phyloP scores from a whole-genome alignment of 1,139 yeast genomes.

The Nakaseomyces sp. region DNA sequence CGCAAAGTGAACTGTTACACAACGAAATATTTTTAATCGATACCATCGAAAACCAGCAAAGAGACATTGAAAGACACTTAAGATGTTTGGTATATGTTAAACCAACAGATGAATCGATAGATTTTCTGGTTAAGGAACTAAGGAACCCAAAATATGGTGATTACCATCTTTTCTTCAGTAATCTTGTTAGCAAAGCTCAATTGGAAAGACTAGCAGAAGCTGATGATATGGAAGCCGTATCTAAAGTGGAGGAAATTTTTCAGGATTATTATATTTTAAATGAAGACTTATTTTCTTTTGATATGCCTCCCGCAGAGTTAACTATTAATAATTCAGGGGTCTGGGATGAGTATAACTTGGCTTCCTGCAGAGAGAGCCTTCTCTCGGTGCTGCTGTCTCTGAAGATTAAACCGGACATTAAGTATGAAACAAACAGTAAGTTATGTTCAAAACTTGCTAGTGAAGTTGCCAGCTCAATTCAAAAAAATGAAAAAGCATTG shows the following conservation, averaged over 20 bases:
- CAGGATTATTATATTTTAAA: constrained; percentile 75
- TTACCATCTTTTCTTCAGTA: constrained; percentile 71
- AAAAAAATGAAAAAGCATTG: constrained; percentile 46
- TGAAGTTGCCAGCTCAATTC: constrained; percentile 53
- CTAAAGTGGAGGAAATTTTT: constrained; percentile 69
- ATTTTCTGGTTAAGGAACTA: constrained; percentile 54
- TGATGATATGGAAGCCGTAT: constrained; percentile 76
- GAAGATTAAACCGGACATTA: constrained; percentile 66
- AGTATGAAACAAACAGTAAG: constrained; percentile 52
- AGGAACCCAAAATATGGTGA: constrained; percentile 67
- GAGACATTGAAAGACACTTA: constrained; percentile 75
- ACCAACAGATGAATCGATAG: constrained; percentile 61
- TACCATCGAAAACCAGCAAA: constrained; percentile 48
- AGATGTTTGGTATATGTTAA: constrained; percentile 73
- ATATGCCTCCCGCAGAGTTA: constrained; percentile 23
- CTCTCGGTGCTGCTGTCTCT: constrained; percentile 63
- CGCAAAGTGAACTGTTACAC: constrained; percentile 76
- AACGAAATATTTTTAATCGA: constrained; percentile 80
- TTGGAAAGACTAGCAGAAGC: constrained; percentile 82
- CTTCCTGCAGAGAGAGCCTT: constrained; percentile 45
- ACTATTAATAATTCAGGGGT: constrained; percentile 17
- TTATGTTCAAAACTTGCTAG: constrained; percentile 51
- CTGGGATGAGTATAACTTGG: constrained; percentile 43
- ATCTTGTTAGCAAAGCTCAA: constrained; percentile 62
- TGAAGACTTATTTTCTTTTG: constrained; percentile 51